phyloP scores from a whole-genome alignment of 345 rosid species.

The Microthlaspi erraticum region DNA sequence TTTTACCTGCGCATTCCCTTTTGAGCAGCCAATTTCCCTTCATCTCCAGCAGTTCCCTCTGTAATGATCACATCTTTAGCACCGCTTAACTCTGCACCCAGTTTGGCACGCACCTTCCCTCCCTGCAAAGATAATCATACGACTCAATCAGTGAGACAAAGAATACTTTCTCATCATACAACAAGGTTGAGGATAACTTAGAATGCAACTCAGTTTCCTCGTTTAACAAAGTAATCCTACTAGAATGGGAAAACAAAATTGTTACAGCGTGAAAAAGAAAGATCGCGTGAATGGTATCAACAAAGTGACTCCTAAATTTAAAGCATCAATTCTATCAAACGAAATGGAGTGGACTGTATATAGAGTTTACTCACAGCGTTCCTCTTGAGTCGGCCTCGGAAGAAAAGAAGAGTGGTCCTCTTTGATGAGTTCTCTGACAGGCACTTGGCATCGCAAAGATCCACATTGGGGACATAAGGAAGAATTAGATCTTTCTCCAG shows the following conservation, averaged over 20 bases:
- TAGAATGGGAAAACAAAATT: background rate
- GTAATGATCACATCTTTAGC: constrained; percentile 59
- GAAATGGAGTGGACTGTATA: background rate
- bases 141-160: constrained; percentile 13
- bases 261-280: background rate
- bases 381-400: constrained; percentile 87
- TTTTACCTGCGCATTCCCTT: constrained; percentile 80
- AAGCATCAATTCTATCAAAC: background rate
- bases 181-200: background rate
- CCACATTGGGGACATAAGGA: constrained; percentile 84
- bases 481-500: constrained; percentile 91
- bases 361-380: constrained; percentile 67
- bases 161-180: background rate
- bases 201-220: background rate
- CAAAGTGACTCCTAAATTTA: background rate
- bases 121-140: constrained; percentile 54
- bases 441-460: constrained; percentile 74
- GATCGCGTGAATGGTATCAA: background rate
- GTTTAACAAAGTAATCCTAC: background rate
- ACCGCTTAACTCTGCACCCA: constrained; percentile 63
- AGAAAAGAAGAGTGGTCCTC: constrained; percentile 70
- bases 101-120: constrained; percentile 81
- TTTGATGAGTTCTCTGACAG: constrained; percentile 57
- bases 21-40: constrained; percentile 79
- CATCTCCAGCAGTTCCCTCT: constrained; percentile 82